A percentile compares a stretch with the other conserved stretches of the same genome.
Evolutionary conservation across 768 basidiomycete species (phyloP).

Genomic region (Rhodotorula diobovata): DNA sequence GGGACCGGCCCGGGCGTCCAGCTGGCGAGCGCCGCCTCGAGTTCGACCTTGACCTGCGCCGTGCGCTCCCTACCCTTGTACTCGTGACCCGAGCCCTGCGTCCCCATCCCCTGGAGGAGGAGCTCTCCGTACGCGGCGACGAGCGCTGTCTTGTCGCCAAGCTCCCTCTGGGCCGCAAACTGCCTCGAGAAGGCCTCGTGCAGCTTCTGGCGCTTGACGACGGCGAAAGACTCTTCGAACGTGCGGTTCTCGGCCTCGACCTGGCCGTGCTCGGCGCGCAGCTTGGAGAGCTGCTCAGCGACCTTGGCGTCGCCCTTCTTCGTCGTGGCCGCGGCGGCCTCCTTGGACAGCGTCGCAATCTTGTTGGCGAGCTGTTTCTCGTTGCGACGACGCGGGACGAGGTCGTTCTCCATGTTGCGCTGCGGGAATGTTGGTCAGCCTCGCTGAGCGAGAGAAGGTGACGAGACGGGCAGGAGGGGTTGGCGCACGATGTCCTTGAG

Average conservation of each 20-base stretch:
- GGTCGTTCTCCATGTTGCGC: conserved; percentile 43
- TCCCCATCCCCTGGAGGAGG: conserved; percentile 36
- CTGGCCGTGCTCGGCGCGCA: conserved; percentile 23
- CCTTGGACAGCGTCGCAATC: conserved; percentile 9
- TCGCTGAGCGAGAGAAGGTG: neutral
- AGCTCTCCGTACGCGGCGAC: conserved; percentile 36
- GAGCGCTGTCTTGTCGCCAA: conserved; percentile 41
- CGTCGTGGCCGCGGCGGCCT: neutral
- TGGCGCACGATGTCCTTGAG: conserved; percentile 40
- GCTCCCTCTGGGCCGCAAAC: conserved; percentile 31
- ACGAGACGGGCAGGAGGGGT: no score
- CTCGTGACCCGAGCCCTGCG: conserved; percentile 13
- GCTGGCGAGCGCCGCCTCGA: conserved; percentile 17
- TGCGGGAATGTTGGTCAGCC: neutral
- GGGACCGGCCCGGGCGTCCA: conserved; percentile 21
- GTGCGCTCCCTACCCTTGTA: conserved; percentile 35
- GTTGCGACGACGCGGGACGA: conserved; percentile 29
- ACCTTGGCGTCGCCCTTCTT: neutral
- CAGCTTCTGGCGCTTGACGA: conserved; percentile 37
- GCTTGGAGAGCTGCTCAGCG: conserved; percentile 12
- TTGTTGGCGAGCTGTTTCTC: conserved; percentile 11
- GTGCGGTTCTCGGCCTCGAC: conserved; percentile 23
- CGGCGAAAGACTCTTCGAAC: conserved; percentile 24
- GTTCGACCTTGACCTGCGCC: conserved; percentile 33
- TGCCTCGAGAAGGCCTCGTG: conserved; percentile 34